These are phyloP conservation scores for Astrephomene gubernaculifera DNA, from an alignment of 139 green algal genomes.

Conservation along the genomic window DNA sequence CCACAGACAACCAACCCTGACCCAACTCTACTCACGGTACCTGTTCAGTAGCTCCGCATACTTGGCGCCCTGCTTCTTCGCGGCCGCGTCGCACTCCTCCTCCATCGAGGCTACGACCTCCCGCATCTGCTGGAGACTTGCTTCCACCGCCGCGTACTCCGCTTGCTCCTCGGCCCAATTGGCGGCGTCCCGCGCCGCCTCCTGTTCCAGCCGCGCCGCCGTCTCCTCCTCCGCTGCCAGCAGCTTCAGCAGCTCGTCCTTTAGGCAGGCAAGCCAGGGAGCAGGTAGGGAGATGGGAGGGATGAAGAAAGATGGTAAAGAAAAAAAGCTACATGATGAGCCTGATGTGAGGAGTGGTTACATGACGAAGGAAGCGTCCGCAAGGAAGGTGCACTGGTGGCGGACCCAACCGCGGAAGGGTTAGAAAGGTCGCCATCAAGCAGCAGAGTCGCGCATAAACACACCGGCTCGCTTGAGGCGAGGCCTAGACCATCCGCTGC, in stretches of 20 bases:
- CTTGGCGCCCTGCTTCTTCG: conserved; percentile 21
- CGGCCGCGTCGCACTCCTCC: conserved; percentile 27
- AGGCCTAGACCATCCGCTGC: not conserved
- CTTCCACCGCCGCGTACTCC: not conserved
- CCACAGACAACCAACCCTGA: not conserved
- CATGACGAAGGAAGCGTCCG: too few relatives aligned
- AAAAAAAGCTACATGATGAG: too few relatives aligned
- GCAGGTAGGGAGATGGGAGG: too few relatives aligned
- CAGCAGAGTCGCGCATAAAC: too few relatives aligned
- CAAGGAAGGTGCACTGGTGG: too few relatives aligned
- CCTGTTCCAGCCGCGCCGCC: conserved; percentile 22
- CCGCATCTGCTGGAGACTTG: not conserved
- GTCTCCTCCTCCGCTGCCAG: conserved; percentile 16
- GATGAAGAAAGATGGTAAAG: too few relatives aligned
- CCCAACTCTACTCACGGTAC: not conserved
- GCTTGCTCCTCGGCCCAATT: not conserved
- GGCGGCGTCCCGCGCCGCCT: not conserved
- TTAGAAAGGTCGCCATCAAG: too few relatives aligned
- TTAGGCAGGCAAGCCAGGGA: too few relatives aligned
- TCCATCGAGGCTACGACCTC: conserved; percentile 1
- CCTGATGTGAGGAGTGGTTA: too few relatives aligned
- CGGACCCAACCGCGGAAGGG: too few relatives aligned
- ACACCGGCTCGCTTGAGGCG: too few relatives aligned
- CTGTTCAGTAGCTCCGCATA: conserved; percentile 18
- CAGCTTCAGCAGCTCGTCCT: not conserved